Evolutionary conservation across 306 rosid genomes (phyloP).

Genomic region (Rosa multiflora): DNA sequence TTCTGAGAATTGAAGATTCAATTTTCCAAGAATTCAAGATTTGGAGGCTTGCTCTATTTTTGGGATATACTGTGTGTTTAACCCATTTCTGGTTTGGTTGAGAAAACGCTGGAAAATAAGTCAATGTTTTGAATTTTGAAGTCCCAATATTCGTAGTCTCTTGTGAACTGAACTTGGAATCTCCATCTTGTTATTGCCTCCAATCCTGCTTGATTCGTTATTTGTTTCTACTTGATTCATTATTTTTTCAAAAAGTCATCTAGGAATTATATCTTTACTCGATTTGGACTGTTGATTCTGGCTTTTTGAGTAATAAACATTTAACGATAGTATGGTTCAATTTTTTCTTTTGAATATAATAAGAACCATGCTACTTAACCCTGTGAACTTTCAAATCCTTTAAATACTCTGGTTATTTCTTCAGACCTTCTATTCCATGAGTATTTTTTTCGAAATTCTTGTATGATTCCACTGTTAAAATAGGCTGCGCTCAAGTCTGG

Average conservation of each 20-base stretch:
- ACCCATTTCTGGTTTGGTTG: neutral
- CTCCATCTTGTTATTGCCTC: neutral
- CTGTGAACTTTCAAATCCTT: neutral
- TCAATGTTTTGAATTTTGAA: neutral
- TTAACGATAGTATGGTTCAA: neutral
- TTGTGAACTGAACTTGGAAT: neutral
- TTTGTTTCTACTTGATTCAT: neutral
- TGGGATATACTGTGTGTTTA: neutral
- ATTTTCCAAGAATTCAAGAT: neutral
- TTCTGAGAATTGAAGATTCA: neutral
- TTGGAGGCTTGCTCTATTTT: neutral
- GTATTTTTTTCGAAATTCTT: neutral
- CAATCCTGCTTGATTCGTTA: neutral
- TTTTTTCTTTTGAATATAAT: neutral
- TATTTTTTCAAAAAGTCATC: neutral
- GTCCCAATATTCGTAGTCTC: neutral
- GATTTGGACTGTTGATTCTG: neutral
- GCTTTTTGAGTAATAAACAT: neutral
- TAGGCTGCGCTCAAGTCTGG: neutral
- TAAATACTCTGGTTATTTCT: neutral
- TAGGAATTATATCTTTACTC: neutral
- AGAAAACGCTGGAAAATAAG: neutral
- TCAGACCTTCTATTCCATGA: neutral
- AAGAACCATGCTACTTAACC: neutral
- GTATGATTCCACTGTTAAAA: no score